Base-by-base conservation (phyloP, 805 yeast genomes). In the Suhomyces kilbournensis region DNA sequence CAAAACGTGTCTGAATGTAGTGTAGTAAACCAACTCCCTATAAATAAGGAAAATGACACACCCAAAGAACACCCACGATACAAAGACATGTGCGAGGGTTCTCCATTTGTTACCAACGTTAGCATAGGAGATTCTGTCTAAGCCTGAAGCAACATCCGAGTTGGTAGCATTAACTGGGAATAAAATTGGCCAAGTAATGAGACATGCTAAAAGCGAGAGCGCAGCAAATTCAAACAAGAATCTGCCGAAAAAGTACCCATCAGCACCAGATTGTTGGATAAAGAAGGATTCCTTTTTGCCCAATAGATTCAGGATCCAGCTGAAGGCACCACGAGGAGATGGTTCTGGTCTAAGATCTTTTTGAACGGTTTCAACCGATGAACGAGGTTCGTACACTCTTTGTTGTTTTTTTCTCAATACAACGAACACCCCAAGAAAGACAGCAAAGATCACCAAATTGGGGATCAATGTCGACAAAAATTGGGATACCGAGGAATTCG, bases 141-240 rank as follows among this genome's bases (percentile, higher is more conserved):
- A 85, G 7, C 92, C 93, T 43, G 64, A 51, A 32, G 70, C 58
- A 48, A 4, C 28, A 2, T 26, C 28, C 71, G 66, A 88, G 56
- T 86, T 84, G 7, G 90, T 81, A 15, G 90, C 91, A 67, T 86
- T 84, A 42, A 88, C 82, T 0, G 96, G 86, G 60, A 88, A 77
- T 50, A 88, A 71, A 49, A 88, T 76, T 32, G 92, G 92, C 80
- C 88, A 83, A 20, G 83, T 58, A 20, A 86, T 58, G 10, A 82
- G 48, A 48, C 84, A 80, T 1, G 84, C 84, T 6, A 82, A 25
- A 9, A 83, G 56, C 32, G 85, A 81, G 38, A 86, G 55, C 9
- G 75, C 57, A 3, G 78, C 76, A 55, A 85, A 82, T 26, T 83
- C 78, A 44, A 81, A 77, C 51, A 88, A 61, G 61, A 80, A 88